phyloP scores from a whole-genome alignment of 371 early-diverging fungal genomes.

The Chytridium lagenaria region DNA sequence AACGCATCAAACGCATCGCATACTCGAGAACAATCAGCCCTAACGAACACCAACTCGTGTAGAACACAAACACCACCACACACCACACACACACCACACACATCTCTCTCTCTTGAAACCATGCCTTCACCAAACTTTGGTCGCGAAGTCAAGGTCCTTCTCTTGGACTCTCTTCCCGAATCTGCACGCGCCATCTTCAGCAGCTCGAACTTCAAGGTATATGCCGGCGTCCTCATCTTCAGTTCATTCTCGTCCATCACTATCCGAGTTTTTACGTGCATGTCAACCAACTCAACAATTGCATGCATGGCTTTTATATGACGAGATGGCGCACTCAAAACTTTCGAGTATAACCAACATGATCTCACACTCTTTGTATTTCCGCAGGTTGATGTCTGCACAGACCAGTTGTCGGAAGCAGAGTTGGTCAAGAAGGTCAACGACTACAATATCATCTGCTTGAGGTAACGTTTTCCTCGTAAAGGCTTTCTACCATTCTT shows the following conservation, averaged over 20 bases:
- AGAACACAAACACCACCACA: neutral
- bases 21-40: too few species aligned
- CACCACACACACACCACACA: neutral
- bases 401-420: conserved; percentile 39
- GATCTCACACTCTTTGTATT: neutral
- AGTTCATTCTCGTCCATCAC: neutral
- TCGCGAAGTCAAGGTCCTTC: conserved; percentile 32
- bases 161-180: conserved; percentile 42
- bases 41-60: too few species aligned
- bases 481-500: conserved; percentile 1
- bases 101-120: neutral
- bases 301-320: too few species aligned
- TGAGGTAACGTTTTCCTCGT: conserved; percentile 32
- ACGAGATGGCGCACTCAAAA: too few species aligned
- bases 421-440: conserved; percentile 43
- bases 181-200: conserved; percentile 36
- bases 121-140: conserved; percentile 15
- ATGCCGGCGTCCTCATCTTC: neutral
- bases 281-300: too few species aligned
- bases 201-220: conserved; percentile 32
- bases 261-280: too few species aligned
- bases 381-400: conserved; percentile 42
- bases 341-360: too few species aligned
- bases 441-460: conserved; percentile 52
- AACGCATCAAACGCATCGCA: too few species aligned